Conservation (phyloP, 305 asterid genomes). For the Fraxinus sp. region DNA sequence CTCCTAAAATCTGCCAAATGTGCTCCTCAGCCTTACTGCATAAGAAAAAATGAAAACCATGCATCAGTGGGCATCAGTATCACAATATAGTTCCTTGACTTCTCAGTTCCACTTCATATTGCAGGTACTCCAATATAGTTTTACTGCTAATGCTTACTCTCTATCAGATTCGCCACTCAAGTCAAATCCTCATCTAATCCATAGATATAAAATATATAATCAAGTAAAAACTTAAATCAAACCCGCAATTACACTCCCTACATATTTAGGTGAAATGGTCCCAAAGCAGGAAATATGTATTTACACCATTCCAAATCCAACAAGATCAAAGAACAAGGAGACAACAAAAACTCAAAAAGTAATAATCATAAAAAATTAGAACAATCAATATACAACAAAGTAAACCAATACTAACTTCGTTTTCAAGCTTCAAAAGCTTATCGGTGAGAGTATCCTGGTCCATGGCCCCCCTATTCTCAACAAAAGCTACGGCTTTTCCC, state of each 20-base stretch:
- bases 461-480: constrained; percentile 41
- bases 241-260: background rate
- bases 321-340: constrained; percentile 18
- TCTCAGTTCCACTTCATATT: background rate
- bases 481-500: constrained; percentile 50
- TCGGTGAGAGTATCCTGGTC: constrained; percentile 51
- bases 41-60: background rate
- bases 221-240: background rate
- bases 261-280: background rate
- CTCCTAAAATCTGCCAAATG: background rate
- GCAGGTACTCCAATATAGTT: background rate
- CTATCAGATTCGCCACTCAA: background rate
- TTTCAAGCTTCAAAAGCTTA: constrained; percentile 64
- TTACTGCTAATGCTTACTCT: background rate
- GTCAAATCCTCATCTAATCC: background rate
- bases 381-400: constrained; percentile 5
- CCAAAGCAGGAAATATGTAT: background rate
- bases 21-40: constrained; percentile 10
- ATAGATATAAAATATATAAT: background rate
- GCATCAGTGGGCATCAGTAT: background rate
- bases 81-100: background rate
- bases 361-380: background rate
- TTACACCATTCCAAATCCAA: constrained; percentile 1
- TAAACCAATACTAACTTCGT: constrained; percentile 58
- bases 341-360: constrained; percentile 7